Evolutionary conservation across 805 yeast species (phyloP).

Genomic region (Wickerhamomyces strasburgensis): DNA sequence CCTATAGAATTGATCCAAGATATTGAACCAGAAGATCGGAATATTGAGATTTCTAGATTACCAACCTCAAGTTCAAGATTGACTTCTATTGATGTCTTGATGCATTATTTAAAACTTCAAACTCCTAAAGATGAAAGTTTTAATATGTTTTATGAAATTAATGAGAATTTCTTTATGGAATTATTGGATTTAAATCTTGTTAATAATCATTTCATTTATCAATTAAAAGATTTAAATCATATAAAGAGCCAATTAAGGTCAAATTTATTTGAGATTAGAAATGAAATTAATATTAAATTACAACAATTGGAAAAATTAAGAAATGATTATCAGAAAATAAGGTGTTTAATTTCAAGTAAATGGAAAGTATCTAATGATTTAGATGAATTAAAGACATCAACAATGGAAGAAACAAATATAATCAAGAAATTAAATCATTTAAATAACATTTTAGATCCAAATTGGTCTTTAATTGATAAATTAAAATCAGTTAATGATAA

Average conservation of each 20-base stretch:
- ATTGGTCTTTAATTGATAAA: constrained; percentile 19
- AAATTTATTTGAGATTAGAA: constrained; percentile 26
- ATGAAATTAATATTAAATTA: constrained; percentile 23
- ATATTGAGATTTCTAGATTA: constrained; percentile 23
- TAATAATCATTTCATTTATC: constrained; percentile 29
- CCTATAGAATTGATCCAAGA: constrained; percentile 1
- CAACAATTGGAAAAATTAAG: constrained; percentile 23
- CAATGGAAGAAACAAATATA: constrained; percentile 4
- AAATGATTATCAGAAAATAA: constrained; percentile 22
- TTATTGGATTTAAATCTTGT: constrained; percentile 33
- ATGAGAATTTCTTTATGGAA: constrained; percentile 27
- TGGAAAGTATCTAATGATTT: constrained; percentile 16
- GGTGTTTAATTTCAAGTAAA: constrained; percentile 12
- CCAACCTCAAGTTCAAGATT: constrained; percentile 18
- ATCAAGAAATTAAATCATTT: constrained; percentile 25
- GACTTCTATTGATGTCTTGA: constrained; percentile 18
- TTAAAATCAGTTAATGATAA: constrained; percentile 10
- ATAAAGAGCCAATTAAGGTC: constrained; percentile 28
- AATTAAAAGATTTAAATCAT: constrained; percentile 25
- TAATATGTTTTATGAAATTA: constrained; percentile 18
- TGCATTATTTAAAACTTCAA: constrained; percentile 9
- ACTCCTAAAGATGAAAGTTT: constrained; percentile 7
- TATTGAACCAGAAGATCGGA: not conserved
- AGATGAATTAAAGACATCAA: not conserved
- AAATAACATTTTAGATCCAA: constrained; percentile 26